phyloP scores from a whole-genome alignment of 2,329 filamentous ascomycete genomes.

The Pseudogymnoascus sp. region DNA sequence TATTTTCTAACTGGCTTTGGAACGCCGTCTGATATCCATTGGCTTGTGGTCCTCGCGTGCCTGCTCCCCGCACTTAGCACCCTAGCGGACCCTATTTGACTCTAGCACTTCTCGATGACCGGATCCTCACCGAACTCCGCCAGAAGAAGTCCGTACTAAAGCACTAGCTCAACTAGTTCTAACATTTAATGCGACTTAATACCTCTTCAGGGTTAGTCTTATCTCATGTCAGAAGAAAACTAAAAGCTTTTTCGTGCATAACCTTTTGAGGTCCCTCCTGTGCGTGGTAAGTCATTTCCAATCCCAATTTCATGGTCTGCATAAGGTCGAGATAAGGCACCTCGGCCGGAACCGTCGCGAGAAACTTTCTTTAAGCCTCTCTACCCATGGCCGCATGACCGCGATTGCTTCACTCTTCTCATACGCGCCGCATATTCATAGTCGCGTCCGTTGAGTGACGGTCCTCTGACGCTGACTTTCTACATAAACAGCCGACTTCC shows the following conservation, averaged over 20 bases:
- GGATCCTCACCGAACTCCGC: neutral
- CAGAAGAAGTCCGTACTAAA: neutral
- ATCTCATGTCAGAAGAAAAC: slow-evolving; percentile 3
- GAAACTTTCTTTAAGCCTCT: slow-evolving; percentile 6
- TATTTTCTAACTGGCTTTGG: neutral
- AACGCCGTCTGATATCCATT: neutral
- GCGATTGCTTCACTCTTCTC: neutral
- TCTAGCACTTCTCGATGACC: neutral
- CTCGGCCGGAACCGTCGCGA: slow-evolving; percentile 3
- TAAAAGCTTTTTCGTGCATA: slow-evolving; percentile 7
- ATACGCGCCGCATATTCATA: neutral
- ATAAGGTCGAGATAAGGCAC: slow-evolving; percentile 4
- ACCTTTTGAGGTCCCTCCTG: neutral
- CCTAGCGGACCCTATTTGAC: neutral
- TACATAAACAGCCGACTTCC: neutral
- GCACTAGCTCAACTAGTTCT: neutral
- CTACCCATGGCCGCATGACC: neutral
- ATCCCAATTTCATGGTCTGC: slow-evolving; percentile 3
- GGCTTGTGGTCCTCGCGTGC: slow-evolving; percentile 3
- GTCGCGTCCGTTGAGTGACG: neutral
- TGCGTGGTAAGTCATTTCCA: slow-evolving; percentile 3
- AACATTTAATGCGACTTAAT: neutral
- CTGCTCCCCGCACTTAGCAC: neutral
- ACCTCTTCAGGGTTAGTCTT: neutral
- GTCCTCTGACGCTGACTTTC: neutral